These are phyloP conservation scores for Tetragonia tetragonoides DNA, from an alignment of 148 eudicot genomes.

Conservation along the genomic window DNA sequence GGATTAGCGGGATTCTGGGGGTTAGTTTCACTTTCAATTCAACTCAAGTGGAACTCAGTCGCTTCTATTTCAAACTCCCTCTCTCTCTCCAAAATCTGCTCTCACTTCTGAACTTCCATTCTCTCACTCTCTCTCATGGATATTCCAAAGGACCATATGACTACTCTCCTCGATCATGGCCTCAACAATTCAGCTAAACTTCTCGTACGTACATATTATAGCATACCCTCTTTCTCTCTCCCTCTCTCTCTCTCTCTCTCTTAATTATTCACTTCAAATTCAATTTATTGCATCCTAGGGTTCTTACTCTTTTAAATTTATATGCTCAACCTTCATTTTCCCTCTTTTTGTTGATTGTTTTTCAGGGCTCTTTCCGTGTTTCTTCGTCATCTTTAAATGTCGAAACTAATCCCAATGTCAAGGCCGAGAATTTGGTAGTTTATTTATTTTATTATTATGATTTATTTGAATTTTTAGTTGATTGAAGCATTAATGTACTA, in stretches of 20 bases:
- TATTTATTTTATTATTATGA: neutral
- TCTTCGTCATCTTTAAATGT: slow-evolving; percentile 57
- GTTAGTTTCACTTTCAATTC: neutral
- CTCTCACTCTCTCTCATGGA: slow-evolving; percentile 45
- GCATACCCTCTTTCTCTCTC: no score
- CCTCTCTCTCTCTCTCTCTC: no score
- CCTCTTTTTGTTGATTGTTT: neutral
- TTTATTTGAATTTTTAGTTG: neutral
- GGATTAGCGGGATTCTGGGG: slow-evolving; percentile 1
- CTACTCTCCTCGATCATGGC: slow-evolving; percentile 73
- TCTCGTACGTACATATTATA: slow-evolving; percentile 44
- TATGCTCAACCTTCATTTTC: neutral
- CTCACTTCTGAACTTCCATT: neutral
- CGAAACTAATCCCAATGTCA: slow-evolving; percentile 59
- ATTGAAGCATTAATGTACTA: slow-evolving; percentile 1
- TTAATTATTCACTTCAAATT: neutral
- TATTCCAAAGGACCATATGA: slow-evolving; percentile 72
- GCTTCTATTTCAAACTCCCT: neutral
- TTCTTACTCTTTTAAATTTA: neutral
- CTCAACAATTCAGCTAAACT: slow-evolving; percentile 82
- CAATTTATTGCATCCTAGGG: neutral
- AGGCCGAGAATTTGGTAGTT: slow-evolving; percentile 79
- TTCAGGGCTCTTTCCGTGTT: slow-evolving; percentile 77
- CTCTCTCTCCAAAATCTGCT: neutral
- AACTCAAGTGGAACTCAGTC: slow-evolving; percentile 1